Conservation (phyloP, 78 protist genomes). For the Polysphondylium violaceum region DNA sequence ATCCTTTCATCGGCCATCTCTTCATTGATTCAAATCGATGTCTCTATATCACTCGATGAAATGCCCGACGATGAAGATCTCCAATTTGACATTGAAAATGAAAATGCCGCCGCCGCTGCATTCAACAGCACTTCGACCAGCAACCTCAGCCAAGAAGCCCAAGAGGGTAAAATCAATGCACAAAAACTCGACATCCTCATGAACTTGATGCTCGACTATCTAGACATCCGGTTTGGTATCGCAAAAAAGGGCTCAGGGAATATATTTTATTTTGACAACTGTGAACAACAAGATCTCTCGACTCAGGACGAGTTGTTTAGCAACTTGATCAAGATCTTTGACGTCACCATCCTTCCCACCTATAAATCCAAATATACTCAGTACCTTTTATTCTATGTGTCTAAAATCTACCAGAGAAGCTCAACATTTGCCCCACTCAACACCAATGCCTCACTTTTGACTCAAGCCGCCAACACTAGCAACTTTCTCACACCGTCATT, state of each 20-base stretch:
- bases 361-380: constrained; percentile 70
- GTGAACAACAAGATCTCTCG: background rate
- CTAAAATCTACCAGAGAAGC: constrained; percentile 9
- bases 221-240: constrained; percentile 30
- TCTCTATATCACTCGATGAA: constrained; percentile 41
- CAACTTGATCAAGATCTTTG: constrained; percentile 26
- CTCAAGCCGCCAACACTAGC: constrained; percentile 6
- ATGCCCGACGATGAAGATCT: constrained; percentile 72
- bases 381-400: constrained; percentile 35
- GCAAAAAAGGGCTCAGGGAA: constrained; percentile 47
- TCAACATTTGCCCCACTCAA: constrained; percentile 35
- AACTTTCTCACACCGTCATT: constrained; percentile 24
- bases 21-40: constrained; percentile 58
- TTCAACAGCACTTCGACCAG: too few relatives aligned
- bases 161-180: constrained; percentile 54
- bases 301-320: constrained; percentile 47
- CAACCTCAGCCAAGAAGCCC: background rate
- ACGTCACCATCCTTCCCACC: constrained; percentile 43
- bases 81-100: constrained; percentile 41
- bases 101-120: background rate
- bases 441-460: constrained; percentile 32
- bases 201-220: constrained; percentile 61
- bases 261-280: constrained; percentile 34
- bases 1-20: background rate
- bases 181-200: constrained; percentile 66